A percentile compares a stretch with the other conserved stretches of the same genome.
phyloP scores from a whole-genome alignment of 306 rosid species.

The Potentilla sterilis region DNA sequence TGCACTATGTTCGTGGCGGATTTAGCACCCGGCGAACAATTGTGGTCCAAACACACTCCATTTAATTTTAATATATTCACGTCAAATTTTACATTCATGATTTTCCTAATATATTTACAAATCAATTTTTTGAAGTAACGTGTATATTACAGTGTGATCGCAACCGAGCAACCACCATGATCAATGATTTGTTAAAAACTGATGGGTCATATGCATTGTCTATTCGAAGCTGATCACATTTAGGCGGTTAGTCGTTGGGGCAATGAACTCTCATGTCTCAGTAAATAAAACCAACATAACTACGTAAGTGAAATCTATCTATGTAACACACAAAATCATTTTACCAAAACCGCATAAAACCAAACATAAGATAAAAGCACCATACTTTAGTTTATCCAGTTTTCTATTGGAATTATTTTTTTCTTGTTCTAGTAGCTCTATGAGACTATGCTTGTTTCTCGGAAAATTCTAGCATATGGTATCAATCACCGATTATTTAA shows the following conservation, averaged over 20 bases:
- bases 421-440: background rate
- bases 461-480: background rate
- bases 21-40: too few species aligned
- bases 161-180: background rate
- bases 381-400: background rate
- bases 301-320: background rate
- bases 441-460: background rate
- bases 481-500: background rate
- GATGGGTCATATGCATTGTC: background rate
- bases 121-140: too few species aligned
- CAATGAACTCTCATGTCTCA: background rate
- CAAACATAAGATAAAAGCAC: background rate
- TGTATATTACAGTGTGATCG: background rate
- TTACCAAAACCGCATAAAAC: background rate
- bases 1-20: too few species aligned
- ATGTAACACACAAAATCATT: background rate
- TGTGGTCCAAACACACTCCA: background rate
- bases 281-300: background rate
- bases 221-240: background rate
- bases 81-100: background rate
- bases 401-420: background rate
- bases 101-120: too few species aligned
- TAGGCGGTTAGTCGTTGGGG: background rate
- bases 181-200: background rate
- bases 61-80: too few species aligned